phyloP scores from a whole-genome alignment of 129 eudicot species.

The Artemisia argyi region DNA sequence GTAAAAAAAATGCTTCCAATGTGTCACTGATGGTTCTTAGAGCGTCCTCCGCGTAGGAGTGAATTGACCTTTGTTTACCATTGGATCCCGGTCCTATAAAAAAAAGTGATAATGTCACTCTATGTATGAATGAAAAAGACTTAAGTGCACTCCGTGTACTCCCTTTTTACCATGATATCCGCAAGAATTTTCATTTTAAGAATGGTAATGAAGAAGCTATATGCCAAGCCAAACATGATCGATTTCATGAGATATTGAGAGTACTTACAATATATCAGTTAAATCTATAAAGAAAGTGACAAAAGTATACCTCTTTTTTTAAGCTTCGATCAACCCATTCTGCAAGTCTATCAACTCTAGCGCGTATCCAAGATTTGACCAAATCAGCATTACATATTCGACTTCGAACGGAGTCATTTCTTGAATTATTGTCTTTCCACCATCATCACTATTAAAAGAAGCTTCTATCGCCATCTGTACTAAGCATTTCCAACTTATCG shows the following conservation, averaged over 20 bases:
- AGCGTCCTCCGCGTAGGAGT: constrained; percentile 85
- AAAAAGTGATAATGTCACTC: constrained; percentile 1
- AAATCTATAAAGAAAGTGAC: neutral
- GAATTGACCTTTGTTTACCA: constrained; percentile 60
- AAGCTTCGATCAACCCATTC: constrained; percentile 76
- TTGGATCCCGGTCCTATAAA: constrained; percentile 60
- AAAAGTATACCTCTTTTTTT: constrained; percentile 67
- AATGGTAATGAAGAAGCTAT: neutral
- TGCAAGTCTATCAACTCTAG: constrained; percentile 59
- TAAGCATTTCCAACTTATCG: constrained; percentile 72
- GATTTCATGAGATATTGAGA: too few relatives aligned
- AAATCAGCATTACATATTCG: constrained; percentile 56
- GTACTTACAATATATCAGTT: too few relatives aligned
- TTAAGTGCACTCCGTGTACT: too few relatives aligned
- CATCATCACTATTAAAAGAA: constrained; percentile 85
- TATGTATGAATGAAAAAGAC: neutral
- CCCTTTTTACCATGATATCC: too few relatives aligned
- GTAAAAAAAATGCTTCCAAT: constrained; percentile 73
- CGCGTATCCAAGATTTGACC: constrained; percentile 80
- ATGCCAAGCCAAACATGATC: too few relatives aligned
- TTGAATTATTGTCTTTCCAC: constrained; percentile 76
- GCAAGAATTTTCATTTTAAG: too few relatives aligned
- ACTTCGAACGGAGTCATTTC: constrained; percentile 84
- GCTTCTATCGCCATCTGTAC: constrained; percentile 85
- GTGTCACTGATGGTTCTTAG: constrained; percentile 74